Percentiles rank a stretch among this genome's conserved stretches.
phyloP scores from a whole-genome alignment of 441 rosid species.

The Lepidium campestre region DNA sequence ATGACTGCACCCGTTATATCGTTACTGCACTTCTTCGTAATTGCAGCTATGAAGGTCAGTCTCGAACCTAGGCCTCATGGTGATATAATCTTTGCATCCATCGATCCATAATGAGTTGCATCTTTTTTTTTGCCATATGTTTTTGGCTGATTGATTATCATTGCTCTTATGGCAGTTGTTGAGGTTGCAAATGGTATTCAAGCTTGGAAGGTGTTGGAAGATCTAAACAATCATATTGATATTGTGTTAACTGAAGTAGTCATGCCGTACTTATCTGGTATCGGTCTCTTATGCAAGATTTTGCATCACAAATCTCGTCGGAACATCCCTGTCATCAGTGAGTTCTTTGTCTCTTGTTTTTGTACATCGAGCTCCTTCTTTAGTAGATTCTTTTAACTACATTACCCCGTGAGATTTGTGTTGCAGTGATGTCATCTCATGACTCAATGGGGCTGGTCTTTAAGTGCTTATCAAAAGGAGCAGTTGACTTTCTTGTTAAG shows the following conservation, averaged over 20 bases:
- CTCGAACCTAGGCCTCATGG: neutral
- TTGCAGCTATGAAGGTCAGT: conserved; percentile 67
- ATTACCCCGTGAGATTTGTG: conserved; percentile 24
- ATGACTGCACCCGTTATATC: conserved; percentile 63
- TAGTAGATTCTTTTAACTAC: conserved; percentile 29
- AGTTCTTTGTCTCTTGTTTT: conserved; percentile 30
- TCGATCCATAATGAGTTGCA: neutral
- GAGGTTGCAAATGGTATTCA: conserved; percentile 66
- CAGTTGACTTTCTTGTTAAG: conserved; percentile 87
- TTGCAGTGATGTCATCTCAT: conserved; percentile 97
- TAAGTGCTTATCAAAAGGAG: conserved; percentile 90
- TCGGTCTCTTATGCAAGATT: conserved; percentile 74
- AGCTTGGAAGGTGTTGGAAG: conserved; percentile 79
- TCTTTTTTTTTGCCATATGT: neutral
- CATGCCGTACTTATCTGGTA: conserved; percentile 71
- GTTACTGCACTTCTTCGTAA: conserved; percentile 67
- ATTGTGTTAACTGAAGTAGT: conserved; percentile 73
- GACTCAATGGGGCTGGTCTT: conserved; percentile 89
- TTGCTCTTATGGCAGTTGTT: conserved; percentile 46
- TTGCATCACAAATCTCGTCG: conserved; percentile 61
- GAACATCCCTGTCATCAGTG: conserved; percentile 85
- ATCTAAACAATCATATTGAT: conserved; percentile 61
- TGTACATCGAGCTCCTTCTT: neutral
- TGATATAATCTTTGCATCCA: neutral
- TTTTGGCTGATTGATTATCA: neutral